A percentile compares a stretch with the other conserved stretches of the same genome.
These are phyloP conservation scores for Coemansia sp. DNA, from an alignment of 371 early-diverging fungal species.

Conservation along the genomic window DNA sequence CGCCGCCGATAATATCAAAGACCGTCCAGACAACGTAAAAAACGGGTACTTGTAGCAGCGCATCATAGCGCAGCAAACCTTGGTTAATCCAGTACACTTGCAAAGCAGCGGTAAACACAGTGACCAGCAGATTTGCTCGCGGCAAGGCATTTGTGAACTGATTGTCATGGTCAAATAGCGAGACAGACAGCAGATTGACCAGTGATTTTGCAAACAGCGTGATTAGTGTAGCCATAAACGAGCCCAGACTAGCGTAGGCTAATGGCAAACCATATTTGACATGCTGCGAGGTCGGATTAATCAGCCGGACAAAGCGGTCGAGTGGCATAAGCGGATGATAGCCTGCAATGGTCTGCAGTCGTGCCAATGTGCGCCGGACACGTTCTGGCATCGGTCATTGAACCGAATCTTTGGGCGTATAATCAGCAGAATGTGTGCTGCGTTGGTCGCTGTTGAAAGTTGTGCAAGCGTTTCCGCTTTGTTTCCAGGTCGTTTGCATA, in stretches of 20 bases:
- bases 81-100: slow-evolving; percentile 85
- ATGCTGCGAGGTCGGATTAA: slow-evolving; percentile 36
- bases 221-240: slow-evolving; percentile 80
- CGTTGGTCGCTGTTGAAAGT: too few species aligned
- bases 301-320: slow-evolving; percentile 22
- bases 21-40: slow-evolving; percentile 83
- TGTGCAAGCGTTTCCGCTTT: too few species aligned
- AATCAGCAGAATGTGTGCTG: too few species aligned
- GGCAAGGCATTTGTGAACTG: slow-evolving; percentile 64
- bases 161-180: slow-evolving; percentile 70
- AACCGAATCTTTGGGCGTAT: too few species aligned
- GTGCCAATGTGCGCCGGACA: too few species aligned
- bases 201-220: slow-evolving; percentile 82
- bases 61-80: slow-evolving; percentile 82
- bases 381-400: too few species aligned
- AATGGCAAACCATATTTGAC: slow-evolving; percentile 59
- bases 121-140: slow-evolving; percentile 69
- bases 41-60: slow-evolving; percentile 80
- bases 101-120: slow-evolving; percentile 70
- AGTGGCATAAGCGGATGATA: background rate
- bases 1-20: slow-evolving; percentile 72
- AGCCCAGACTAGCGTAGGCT: slow-evolving; percentile 67
- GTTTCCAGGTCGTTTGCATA: too few species aligned
- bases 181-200: slow-evolving; percentile 70
- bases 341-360: background rate